Conservation (phyloP, 441 rosid species). For the Breynia disticha region DNA sequence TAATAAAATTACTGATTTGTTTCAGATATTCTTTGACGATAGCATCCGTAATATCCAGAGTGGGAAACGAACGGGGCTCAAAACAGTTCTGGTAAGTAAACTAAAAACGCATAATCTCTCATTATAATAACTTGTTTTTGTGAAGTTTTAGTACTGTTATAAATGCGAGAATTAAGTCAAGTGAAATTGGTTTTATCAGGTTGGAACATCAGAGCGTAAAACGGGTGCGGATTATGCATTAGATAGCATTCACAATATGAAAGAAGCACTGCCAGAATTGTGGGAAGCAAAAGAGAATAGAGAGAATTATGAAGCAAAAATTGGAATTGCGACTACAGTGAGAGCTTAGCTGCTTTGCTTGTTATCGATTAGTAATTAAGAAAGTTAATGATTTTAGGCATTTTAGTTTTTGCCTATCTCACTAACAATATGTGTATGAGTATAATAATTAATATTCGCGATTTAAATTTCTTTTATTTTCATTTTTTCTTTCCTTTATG, state of each 20-base stretch:
- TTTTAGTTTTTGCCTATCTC: no score
- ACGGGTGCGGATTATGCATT: conserved; percentile 74
- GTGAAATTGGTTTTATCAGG: conserved; percentile 24
- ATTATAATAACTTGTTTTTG: no score
- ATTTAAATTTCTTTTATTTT: no score
- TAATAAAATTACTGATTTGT: not conserved
- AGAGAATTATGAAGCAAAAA: conserved; percentile 35
- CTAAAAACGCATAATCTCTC: no score
- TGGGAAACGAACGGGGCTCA: conserved; percentile 70
- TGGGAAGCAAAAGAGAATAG: conserved; percentile 45
- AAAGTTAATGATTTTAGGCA: no score
- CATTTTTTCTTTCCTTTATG: no score
- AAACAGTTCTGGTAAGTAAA: conserved; percentile 60
- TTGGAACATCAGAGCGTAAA: conserved; percentile 55
- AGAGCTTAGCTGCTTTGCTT: conserved; percentile 36
- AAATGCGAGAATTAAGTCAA: no score
- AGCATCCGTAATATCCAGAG: conserved; percentile 77
- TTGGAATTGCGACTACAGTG: conserved; percentile 67
- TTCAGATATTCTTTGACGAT: conserved; percentile 84
- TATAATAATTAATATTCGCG: no score
- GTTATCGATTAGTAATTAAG: no score
- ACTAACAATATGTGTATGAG: no score
- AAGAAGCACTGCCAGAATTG: conserved; percentile 77
- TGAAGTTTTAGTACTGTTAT: no score
- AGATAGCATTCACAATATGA: conserved; percentile 80